Evolutionary conservation across 345 rosid genomes (phyloP), one percentile per base, ranked within the genome.

Genomic region (Camelina sativa): DNA sequence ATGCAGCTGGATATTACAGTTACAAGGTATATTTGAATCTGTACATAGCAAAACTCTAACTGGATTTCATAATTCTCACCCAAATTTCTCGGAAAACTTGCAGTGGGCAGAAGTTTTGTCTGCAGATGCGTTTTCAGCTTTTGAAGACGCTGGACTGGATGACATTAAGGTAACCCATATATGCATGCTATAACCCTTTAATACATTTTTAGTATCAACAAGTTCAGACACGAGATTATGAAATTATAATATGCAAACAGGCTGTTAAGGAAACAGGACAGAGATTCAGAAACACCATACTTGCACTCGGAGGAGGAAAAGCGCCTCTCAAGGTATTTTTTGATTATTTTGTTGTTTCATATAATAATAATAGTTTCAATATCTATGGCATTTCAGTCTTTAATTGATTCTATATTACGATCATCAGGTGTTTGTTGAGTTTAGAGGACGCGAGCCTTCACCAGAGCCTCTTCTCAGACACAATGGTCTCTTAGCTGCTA

Each of bases 41-140:
- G 43, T 48, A 3, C 4, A 13, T 6, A 22, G 9, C 65, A 44
- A 61, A 54, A 69, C 37, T 15, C 60, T n/a, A 8, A 34, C 8
- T 5, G 7, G 32, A 16, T 40, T 15, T 53, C 25, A 30, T 11
- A 62, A 62, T 72, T 82, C 47, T 51, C 47, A 28, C 22, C 79
- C 71, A 81, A 63, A 58, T 37, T 35, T 61, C 22, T 68, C n/a
- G 65, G 37, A 59, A 52, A 62, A 68, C 67, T 69, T 86, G 90
- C 90, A 93, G 98, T 91, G 98, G 98, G 96, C 98, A 6, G 97
- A 91, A 82, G 97, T 93, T 50, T 76, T 91, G 67, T 93, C 98
- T 54, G 98, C 98, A 22, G 97, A 93, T 88, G 98, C 98, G 71
- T 91, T 93, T 85, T 93, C 98, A 13, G 96, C 98, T 54, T 91